Evolutionary conservation across 2,329 filamentous ascomycete genomes (phyloP).

Genomic region (Aspergillus sp.): DNA sequence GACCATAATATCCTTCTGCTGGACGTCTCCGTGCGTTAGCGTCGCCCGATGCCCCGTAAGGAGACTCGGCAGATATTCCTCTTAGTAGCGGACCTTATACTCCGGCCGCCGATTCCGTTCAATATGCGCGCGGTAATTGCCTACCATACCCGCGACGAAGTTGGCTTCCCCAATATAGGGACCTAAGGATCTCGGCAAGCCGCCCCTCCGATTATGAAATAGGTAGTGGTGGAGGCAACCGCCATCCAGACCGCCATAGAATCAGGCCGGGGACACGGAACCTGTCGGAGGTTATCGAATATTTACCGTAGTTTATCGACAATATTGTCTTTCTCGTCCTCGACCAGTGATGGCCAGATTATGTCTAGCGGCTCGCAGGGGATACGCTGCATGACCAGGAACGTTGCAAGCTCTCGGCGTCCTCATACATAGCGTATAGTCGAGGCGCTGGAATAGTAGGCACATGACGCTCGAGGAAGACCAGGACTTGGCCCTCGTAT

Average conservation of each 20-base stretch:
- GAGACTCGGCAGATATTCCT: slow-evolving; percentile 22
- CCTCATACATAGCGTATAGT: slow-evolving; percentile 30
- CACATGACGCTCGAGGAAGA: slow-evolving; percentile 26
- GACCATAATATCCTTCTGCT: slow-evolving; percentile 18
- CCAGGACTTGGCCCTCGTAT: slow-evolving; percentile 6
- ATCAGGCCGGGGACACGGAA: slow-evolving; percentile 23
- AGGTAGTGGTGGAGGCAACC: slow-evolving; percentile 24
- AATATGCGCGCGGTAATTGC: slow-evolving; percentile 21
- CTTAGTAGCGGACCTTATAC: slow-evolving; percentile 27
- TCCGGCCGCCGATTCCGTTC: slow-evolving; percentile 20
- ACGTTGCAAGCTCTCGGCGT: slow-evolving; percentile 15
- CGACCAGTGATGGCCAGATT: slow-evolving; percentile 24
- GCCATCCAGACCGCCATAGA: slow-evolving; percentile 24
- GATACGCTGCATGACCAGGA: slow-evolving; percentile 28
- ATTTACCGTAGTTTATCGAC: slow-evolving; percentile 22
- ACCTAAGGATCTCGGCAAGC: slow-evolving; percentile 16
- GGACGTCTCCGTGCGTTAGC: slow-evolving; percentile 29
- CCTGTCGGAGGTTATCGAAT: slow-evolving; percentile 22
- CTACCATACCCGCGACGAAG: slow-evolving; percentile 23
- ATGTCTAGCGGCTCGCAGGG: slow-evolving; percentile 17
- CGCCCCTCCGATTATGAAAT: slow-evolving; percentile 20
- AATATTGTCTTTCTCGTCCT: slow-evolving; percentile 26
- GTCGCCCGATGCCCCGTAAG: slow-evolving; percentile 27
- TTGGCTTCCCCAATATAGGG: slow-evolving; percentile 23
- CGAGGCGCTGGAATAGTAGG: slow-evolving; percentile 26